Evolutionary conservation across 2,329 filamentous ascomycete species (phyloP).

Genomic region (Aspergillus sp.): DNA sequence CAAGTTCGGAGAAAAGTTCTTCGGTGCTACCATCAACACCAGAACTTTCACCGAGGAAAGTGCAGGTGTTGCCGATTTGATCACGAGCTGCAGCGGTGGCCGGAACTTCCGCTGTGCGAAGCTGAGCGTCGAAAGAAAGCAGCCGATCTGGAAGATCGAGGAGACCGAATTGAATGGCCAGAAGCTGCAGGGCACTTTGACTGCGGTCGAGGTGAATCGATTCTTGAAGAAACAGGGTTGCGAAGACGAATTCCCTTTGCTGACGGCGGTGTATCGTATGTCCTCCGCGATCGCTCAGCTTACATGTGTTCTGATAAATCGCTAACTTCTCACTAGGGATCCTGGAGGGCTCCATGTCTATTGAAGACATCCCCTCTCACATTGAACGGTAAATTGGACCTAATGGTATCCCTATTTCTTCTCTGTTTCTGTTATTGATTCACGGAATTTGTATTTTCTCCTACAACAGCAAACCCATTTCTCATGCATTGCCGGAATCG

Average conservation of each 20-base stretch:
- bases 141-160: constrained; percentile 84
- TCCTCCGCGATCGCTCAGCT: constrained; percentile 7
- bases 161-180: constrained; percentile 88
- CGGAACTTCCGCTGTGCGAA: constrained; percentile 93
- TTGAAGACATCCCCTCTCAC: constrained; percentile 76
- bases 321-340: constrained; percentile 53
- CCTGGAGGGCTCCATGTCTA: constrained; percentile 69
- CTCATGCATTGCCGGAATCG: constrained; percentile 6
- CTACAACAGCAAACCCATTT: constrained; percentile 17
- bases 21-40: constrained; percentile 73
- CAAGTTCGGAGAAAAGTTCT: constrained; percentile 91
- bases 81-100: constrained; percentile 88
- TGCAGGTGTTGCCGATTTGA: constrained; percentile 90
- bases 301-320: constrained; percentile 5
- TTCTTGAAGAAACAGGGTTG: constrained; percentile 77
- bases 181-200: constrained; percentile 91
- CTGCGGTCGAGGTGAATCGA: constrained; percentile 83
- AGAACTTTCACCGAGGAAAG: constrained; percentile 96
- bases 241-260: constrained; percentile 84
- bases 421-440: constrained; percentile 17
- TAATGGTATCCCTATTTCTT: constrained; percentile 8
- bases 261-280: constrained; percentile 76
- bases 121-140: constrained; percentile 74
- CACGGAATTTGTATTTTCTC: constrained; percentile 10
- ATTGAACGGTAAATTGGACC: constrained; percentile 47